Evolutionary conservation across 768 basidiomycete species (phyloP), one percentile per base, ranked within the genome.

Genomic region (Agrocybe pediades): DNA sequence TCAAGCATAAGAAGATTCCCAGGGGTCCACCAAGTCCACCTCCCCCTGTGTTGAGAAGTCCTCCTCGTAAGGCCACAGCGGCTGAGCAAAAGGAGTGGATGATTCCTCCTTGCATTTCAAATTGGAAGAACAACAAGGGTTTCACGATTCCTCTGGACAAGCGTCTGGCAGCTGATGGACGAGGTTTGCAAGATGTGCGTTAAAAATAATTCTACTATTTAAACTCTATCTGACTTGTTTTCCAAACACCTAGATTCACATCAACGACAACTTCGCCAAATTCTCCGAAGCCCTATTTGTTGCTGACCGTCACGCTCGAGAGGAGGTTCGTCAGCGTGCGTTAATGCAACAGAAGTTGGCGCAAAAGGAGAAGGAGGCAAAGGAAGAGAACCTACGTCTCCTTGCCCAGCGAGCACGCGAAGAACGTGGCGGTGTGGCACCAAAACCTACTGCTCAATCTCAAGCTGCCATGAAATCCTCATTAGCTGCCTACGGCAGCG

Each of bases 81-180:
- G 91, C 93, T 51, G 97, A 99, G 67, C 96, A 98, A 74, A 99
- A 98, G 74, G 97, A 98, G 65, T 98, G 97, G 97, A 97, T 98
- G 95, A 98, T 99, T 53, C 97, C 97, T 16, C 97, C 97, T 16
- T 98, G 96, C 70, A 98, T 99, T 55, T 96, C 93, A 23, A 99
- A 99, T 73, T 99, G 97, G 97, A 99, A 99, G 78, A 99, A 99
- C 78, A 98, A 98, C 85, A 99, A 98, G 74, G 97, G 97, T 82
- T 99, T 95, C 70, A 98, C 97, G 1, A 98, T 98, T 64, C 96
- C 97, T 30, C 80, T 98, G 27, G 97, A 98, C 68, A 98, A 99
- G 75, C 91, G 96, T 58, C 77, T 99, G 49, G 97, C 97, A 33
- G 96, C 97, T 3, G 97, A 98, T 70, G 96, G 96, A n/a, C 83